Conservation (phyloP, 306 rosid genomes). For the Urtica urens region DNA sequence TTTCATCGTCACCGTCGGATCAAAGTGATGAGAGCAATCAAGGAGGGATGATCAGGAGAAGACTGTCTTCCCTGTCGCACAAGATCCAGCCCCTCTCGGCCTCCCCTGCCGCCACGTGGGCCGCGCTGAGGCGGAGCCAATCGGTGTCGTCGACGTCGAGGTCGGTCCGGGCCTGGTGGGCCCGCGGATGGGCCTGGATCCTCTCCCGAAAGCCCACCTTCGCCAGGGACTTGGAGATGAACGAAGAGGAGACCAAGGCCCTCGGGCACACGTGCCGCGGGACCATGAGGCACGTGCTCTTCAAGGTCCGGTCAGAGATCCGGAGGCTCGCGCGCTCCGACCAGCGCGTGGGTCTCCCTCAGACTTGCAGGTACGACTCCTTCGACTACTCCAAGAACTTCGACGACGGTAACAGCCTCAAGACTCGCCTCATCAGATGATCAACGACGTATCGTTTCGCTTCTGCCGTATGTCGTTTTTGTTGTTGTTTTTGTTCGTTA, state of each 20-base stretch:
- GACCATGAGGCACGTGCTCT: constrained; percentile 59
- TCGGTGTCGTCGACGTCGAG: constrained; percentile 61
- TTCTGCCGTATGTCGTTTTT: neutral
- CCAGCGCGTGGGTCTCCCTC: constrained; percentile 54
- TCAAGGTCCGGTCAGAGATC: constrained; percentile 58
- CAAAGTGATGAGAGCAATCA: constrained; percentile 9
- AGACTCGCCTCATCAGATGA: neutral
- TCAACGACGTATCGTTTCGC: no score
- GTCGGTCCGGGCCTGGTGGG: constrained; percentile 70
- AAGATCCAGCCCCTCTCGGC: constrained; percentile 41
- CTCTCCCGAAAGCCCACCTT: constrained; percentile 57
- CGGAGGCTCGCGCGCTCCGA: constrained; percentile 30
- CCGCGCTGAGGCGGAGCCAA: constrained; percentile 52
- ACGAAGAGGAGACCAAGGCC: constrained; percentile 56
- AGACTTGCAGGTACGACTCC: constrained; percentile 45
- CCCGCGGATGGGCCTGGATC: constrained; percentile 69
- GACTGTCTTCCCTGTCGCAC: constrained; percentile 62
- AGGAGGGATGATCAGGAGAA: constrained; percentile 33
- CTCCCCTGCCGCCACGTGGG: constrained; percentile 34
- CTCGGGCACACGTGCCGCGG: constrained; percentile 55
- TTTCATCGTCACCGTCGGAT: constrained; percentile 23
- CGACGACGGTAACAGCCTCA: constrained; percentile 9
- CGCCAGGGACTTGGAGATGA: constrained; percentile 75
- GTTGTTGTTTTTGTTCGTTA: neutral
- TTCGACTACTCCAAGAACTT: constrained; percentile 28